Base-by-base conservation (phyloP, 2,329 filamentous ascomycete species). In the Fusarium zealandicum region DNA sequence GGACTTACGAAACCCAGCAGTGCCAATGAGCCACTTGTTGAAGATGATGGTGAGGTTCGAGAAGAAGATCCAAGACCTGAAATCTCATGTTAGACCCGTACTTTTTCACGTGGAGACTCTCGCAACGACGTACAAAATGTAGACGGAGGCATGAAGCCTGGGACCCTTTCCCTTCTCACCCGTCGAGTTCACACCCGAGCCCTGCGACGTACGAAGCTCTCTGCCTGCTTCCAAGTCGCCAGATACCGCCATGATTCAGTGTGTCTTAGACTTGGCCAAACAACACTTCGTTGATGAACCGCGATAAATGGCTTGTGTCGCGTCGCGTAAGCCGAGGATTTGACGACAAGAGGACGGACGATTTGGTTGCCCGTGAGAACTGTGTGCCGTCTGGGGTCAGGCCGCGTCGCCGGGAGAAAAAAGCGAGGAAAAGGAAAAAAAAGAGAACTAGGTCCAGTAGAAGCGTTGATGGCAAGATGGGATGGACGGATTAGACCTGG, bases 11-110 rank as follows among this genome's bases (percentile, higher is more conserved):
- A 93, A 93, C 51, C 88, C 83, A 68, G 83, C 83, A 58, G 84
- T 86, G 70, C 90, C 85, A 54, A 96, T 82, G 42, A 96, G 85
- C 84, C 89, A 93, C 78, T 96, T 96, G 81, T 96, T 96, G 82
- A 96, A 96, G 57, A 96, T 78, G 70, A 96, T 96, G 57, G 93
- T 92, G 67, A 85, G 81, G 62, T 91, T 93, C 67, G 90, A 95
- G 71, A 95, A 84, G 63, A 90, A 81, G 64, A 96, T 96, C 91
- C 92, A 96, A 69, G 85, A 83, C 48, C 81, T 83, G 22, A 8
- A 41, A 31, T 31, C 9, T 31, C n/a, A 30, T 20, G 46, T 65
- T 56, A 66, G 62, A 37, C 3, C 3, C 5, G 6, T 33, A 12
- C 32, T 20, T 4, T 22, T 13, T 17, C 8, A 3, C n/a, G 11